A percentile compares a stretch with the other conserved stretches of the same genome.
These are phyloP conservation scores for Salix brachista DNA, from an alignment of 345 rosid genomes.

Conservation along the genomic window DNA sequence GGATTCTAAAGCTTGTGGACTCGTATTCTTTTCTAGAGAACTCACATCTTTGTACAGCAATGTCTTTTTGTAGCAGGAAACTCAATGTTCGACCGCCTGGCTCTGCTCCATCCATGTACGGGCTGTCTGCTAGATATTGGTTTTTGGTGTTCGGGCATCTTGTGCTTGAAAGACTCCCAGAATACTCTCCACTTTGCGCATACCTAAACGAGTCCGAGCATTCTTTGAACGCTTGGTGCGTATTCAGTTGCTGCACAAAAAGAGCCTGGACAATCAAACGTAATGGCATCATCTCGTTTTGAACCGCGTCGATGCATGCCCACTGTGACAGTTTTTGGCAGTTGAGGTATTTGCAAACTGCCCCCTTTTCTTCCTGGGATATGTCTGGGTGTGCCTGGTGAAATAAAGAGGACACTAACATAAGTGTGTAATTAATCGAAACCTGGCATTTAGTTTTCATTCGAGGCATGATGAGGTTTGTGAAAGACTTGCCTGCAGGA, in stretches of 20 bases:
- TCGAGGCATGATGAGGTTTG: not conserved
- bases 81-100: constrained; percentile 36
- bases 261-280: constrained; percentile 74
- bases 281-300: constrained; percentile 80
- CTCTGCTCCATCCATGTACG: constrained; percentile 44
- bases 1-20: constrained; percentile 75
- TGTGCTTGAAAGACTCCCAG: constrained; percentile 53
- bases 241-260: constrained; percentile 65
- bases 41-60: constrained; percentile 29
- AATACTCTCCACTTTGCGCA: constrained; percentile 43
- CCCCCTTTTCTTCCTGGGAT: constrained; percentile 59
- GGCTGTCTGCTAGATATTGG: constrained; percentile 44
- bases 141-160: constrained; percentile 52
- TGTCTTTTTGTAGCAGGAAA: constrained; percentile 39
- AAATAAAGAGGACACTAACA: not conserved
- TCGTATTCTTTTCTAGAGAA: constrained; percentile 42
- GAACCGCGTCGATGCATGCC: constrained; percentile 66
- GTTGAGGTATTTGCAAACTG: constrained; percentile 61
- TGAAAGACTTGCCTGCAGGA: constrained; percentile 46
- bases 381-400: constrained; percentile 48
- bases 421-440: not conserved
- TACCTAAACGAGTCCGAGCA: constrained; percentile 59
- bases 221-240: constrained; percentile 72
- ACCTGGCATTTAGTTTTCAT: not conserved
- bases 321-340: constrained; percentile 73